Conservation (phyloP, 2,329 filamentous ascomycete genomes). For the Aureobasidium vineae region DNA sequence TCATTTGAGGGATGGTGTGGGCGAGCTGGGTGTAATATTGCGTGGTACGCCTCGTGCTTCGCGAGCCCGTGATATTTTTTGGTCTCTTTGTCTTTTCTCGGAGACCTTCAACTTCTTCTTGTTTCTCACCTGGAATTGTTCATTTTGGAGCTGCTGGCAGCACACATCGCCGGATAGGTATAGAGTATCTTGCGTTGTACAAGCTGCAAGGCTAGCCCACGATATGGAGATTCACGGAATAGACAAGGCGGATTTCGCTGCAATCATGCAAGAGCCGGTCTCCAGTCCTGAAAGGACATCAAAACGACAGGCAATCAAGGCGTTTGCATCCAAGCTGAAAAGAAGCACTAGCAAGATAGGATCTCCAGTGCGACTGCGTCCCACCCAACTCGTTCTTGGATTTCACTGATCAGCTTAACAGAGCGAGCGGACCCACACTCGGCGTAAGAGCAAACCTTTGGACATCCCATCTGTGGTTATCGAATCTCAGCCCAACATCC, state of each 20-base stretch:
- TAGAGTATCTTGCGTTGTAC: not conserved
- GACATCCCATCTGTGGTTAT: not conserved
- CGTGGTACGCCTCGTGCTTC: constrained; percentile 19
- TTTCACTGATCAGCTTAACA: not conserved
- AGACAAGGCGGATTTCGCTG: constrained; percentile 6
- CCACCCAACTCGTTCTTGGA: not conserved
- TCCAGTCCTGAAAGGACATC: not conserved
- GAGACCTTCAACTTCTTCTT: not conserved
- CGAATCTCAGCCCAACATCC: not conserved
- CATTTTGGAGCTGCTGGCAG: constrained; percentile 5
- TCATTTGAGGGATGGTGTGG: not conserved
- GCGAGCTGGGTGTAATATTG: constrained; percentile 11
- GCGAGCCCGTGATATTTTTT: not conserved
- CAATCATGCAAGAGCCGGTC: constrained; percentile 14
- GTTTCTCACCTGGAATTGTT: not conserved
- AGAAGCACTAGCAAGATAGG: constrained; percentile 3
- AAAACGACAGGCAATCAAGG: not conserved
- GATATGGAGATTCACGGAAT: not conserved
- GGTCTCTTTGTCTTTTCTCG: not conserved
- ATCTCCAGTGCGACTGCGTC: not conserved
- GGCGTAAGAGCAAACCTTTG: constrained; percentile 9
- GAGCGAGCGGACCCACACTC: not conserved
- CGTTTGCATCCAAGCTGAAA: constrained; percentile 18
- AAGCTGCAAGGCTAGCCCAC: not conserved
- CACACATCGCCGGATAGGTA: not conserved